Evolutionary conservation across 257 asterid species (phyloP), one percentile per base, ranked within the genome.

Genomic region (Solanum gracilifrons): DNA sequence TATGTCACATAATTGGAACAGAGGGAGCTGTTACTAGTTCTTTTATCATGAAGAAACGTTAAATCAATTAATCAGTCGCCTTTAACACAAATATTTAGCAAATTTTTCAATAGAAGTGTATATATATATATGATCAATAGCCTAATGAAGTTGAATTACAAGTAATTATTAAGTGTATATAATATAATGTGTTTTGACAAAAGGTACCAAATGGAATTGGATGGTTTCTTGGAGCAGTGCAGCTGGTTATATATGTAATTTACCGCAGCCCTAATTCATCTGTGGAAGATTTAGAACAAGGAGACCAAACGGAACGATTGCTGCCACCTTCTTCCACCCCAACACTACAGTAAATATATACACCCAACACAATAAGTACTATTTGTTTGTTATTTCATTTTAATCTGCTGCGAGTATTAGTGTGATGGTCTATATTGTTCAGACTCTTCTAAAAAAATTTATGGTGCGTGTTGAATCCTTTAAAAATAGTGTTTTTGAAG

Each of bases 161-260:
- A 77, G 39, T 27, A 79, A 43, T 25, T 79, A 46, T 7, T 46
- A 27, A 43, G 27, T 27, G 6, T 27, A 25, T 7, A 9, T 62
- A 1, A 55, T 18, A 8, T 15, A 13, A 46, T 29, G 68, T 25
- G n/a, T 46, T 80, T 79, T 79, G 8, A 43, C 27, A 15, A 79
- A 86, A 93, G 98, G 95, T 95, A 79, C 95, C 98, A 87, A 95
- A 93, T 86, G 92, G 92, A 39, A 89, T 91, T 23, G 97, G 98
- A 46, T 89, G 91, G 64, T 20, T 94, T 6, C 92, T 95, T 0
- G 98, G 98, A 80, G 85, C 62, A 31, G 20, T 89, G 60, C 98
- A 95, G 88, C 89, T 95, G 80, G 87, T 90, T 43, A 90, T 95
- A 7, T 93, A 93, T 83, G 93, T 92, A 48, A 89, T 92, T n/a